Percentiles rank a stretch among this genome's conserved stretches.
Evolutionary conservation across 257 asterid genomes (phyloP).

Genomic region (Gynochthodes officinalis): DNA sequence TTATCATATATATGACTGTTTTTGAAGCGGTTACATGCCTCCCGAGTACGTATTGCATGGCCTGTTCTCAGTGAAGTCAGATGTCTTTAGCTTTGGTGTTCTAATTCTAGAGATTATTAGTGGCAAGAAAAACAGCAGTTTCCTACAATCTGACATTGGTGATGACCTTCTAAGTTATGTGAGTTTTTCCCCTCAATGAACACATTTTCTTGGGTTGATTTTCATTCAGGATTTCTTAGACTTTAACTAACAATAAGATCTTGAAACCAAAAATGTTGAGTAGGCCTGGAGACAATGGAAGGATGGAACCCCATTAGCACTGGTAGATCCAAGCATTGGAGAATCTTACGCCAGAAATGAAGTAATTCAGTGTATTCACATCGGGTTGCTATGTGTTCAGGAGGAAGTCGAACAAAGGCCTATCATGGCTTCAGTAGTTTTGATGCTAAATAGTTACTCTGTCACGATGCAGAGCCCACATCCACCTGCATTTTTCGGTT

Average conservation of each 20-base stretch:
- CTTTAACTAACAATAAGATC: too few relatives aligned
- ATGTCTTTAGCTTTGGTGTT: too few relatives aligned
- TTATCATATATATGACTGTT: too few relatives aligned
- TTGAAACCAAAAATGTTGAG: background rate
- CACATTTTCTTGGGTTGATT: too few relatives aligned
- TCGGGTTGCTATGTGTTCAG: constrained; percentile 29
- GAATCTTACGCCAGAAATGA: constrained; percentile 11
- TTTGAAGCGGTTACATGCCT: too few relatives aligned
- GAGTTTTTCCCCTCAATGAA: background rate
- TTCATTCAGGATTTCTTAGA: too few relatives aligned
- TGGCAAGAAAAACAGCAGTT: constrained; percentile 22
- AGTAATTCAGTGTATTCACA: constrained; percentile 18
- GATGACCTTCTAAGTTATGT: constrained; percentile 24
- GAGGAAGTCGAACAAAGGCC: constrained; percentile 28
- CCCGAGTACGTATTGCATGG: too few relatives aligned
- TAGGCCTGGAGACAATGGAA: constrained; percentile 31
- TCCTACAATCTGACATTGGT: constrained; percentile 6
- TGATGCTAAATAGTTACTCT: constrained; percentile 20
- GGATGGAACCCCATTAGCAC: constrained; percentile 4
- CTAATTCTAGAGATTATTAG: constrained; percentile 27
- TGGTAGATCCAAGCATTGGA: constrained; percentile 23
- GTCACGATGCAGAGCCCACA: constrained; percentile 10
- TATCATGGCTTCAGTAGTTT: constrained; percentile 22
- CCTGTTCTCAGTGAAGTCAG: too few relatives aligned
- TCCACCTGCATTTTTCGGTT: constrained; percentile 17